Evolutionary conservation across 371 early-diverging fungal genomes (phyloP).

Genomic region (Rhizopus sp.): DNA sequence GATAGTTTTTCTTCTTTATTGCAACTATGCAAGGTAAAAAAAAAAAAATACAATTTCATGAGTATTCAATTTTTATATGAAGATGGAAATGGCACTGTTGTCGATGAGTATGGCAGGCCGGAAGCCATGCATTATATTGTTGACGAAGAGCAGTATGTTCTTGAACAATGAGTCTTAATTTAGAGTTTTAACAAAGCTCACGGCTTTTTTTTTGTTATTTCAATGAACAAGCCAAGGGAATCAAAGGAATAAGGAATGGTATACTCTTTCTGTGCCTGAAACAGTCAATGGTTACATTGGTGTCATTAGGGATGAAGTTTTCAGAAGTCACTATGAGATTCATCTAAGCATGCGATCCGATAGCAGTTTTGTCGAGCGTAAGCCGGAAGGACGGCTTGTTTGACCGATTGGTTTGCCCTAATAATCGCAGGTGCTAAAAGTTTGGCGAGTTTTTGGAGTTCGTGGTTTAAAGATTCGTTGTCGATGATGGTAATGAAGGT

Average conservation of each 20-base stretch:
- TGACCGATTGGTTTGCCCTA: conserved; percentile 16
- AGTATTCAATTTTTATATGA: conserved; percentile 17
- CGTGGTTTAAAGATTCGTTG: conserved; percentile 10
- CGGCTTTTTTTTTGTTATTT: conserved; percentile 12
- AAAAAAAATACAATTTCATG: conserved; percentile 10
- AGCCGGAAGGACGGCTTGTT: conserved; percentile 17
- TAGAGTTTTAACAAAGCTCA: conserved; percentile 14
- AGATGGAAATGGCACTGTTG: conserved; percentile 20
- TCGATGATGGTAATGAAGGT: conserved; percentile 9
- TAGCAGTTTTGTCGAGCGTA: conserved; percentile 18
- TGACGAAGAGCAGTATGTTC: conserved; percentile 14
- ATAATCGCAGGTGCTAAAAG: conserved; percentile 14
- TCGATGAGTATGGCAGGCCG: conserved; percentile 19
- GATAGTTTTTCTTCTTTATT: conserved; percentile 15
- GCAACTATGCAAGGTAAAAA: conserved; percentile 12
- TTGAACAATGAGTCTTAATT: conserved; percentile 9
- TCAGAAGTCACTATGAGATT: conserved; percentile 3
- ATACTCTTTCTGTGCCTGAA: conserved; percentile 18
- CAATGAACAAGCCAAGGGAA: conserved; percentile 17
- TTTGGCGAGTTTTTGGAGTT: conserved; percentile 14
- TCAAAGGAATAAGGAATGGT: conserved; percentile 12
- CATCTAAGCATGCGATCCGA: conserved; percentile 14
- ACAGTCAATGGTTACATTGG: conserved; percentile 9
- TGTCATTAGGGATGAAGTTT: conserved; percentile 9
- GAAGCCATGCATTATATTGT: conserved; percentile 16